Evolutionary conservation across 1,284 basidiomycete genomes (phyloP).

Genomic region (Cerioporus squamosus): DNA sequence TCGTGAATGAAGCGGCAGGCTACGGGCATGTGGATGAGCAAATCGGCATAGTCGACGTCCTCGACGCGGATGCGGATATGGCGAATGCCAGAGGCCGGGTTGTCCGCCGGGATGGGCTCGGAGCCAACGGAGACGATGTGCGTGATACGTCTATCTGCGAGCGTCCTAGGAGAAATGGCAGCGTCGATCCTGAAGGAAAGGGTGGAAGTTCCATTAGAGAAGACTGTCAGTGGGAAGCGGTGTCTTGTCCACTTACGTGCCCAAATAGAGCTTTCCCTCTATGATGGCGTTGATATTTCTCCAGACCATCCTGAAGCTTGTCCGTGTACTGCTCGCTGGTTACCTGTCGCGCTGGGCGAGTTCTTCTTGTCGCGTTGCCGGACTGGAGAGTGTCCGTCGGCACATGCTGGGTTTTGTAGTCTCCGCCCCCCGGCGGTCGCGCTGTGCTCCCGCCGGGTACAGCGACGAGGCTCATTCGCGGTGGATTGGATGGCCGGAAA

Average conservation of each 20-base stretch:
- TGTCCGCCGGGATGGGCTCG: constrained; percentile 75
- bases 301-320: constrained; percentile 52
- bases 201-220: constrained; percentile 20
- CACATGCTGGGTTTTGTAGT: constrained; percentile 35
- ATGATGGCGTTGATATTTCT: constrained; percentile 76
- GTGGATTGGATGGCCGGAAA: constrained; percentile 25
- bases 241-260: constrained; percentile 60
- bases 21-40: constrained; percentile 77
- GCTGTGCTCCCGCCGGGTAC: constrained; percentile 21
- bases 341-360: constrained; percentile 11
- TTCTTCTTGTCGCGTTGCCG: constrained; percentile 17
- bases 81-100: constrained; percentile 69
- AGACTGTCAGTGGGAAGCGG: constrained; percentile 29
- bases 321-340: not conserved
- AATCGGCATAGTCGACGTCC: constrained; percentile 84
- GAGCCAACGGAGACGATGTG: constrained; percentile 78
- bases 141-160: constrained; percentile 75
- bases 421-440: constrained; percentile 23
- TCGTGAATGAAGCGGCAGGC: constrained; percentile 82
- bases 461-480: constrained; percentile 22
- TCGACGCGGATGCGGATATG: constrained; percentile 77
- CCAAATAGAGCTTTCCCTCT: constrained; percentile 69
- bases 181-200: constrained; percentile 58
- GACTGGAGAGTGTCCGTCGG: constrained; percentile 19
- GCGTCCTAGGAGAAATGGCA: constrained; percentile 72